Evolutionary conservation across 2,329 filamentous ascomycete genomes (phyloP).

Genomic region (Trichoderma sp.): DNA sequence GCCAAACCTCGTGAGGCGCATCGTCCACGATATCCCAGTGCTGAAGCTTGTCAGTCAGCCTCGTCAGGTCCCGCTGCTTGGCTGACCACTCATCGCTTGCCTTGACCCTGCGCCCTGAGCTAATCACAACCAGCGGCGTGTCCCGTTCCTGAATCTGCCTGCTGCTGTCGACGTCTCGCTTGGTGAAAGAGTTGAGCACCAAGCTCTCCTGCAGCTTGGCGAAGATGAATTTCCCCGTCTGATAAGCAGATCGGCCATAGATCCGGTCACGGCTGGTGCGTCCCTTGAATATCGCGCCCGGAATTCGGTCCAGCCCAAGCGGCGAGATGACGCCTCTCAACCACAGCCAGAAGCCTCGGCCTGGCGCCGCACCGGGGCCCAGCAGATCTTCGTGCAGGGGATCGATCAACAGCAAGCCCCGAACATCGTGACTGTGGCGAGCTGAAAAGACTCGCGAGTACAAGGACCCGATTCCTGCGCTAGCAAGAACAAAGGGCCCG

Average conservation of each 20-base stretch:
- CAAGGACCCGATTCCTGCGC: conserved; percentile 82
- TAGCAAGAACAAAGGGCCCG: conserved; percentile 86
- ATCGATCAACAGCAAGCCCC: conserved; percentile 82
- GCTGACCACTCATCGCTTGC: conserved; percentile 72
- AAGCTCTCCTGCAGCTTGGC: conserved; percentile 91
- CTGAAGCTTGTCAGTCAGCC: conserved; percentile 75
- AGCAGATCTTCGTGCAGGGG: conserved; percentile 87
- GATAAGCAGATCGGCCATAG: conserved; percentile 76
- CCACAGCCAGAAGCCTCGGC: conserved; percentile 84
- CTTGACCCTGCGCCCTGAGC: conserved; percentile 72
- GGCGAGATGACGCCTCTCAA: conserved; percentile 82
- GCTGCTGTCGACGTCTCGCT: conserved; percentile 77
- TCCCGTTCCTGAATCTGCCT: conserved; percentile 75
- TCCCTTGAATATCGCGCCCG: conserved; percentile 79
- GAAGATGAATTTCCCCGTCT: conserved; percentile 82
- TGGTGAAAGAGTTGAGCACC: conserved; percentile 80
- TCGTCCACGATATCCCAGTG: conserved; percentile 85
- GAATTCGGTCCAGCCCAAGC: conserved; percentile 77
- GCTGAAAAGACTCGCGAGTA: conserved; percentile 91
- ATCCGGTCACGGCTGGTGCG: conserved; percentile 81
- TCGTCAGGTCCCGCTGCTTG: conserved; percentile 82
- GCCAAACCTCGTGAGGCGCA: conserved; percentile 87
- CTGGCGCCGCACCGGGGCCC: conserved; percentile 62
- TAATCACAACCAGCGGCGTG: conserved; percentile 77
- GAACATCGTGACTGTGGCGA: conserved; percentile 72